These are phyloP conservation scores for Knufia fluminis DNA, from an alignment of 2,329 filamentous ascomycete species.

Conservation along the genomic window DNA sequence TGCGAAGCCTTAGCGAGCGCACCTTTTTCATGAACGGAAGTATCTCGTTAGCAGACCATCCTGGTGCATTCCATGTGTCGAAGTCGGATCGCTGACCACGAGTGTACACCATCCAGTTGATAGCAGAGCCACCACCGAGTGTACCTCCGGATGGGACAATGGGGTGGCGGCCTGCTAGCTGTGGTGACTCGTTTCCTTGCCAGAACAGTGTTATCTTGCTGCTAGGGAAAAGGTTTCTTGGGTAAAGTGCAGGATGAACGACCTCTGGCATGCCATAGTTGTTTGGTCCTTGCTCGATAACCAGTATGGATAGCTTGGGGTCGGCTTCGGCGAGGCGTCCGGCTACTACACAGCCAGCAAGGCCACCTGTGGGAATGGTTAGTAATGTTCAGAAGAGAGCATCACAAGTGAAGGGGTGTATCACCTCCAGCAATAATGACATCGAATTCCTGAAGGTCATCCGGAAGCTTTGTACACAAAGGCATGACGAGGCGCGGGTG, in stretches of 20 bases:
- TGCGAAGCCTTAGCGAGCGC: not conserved
- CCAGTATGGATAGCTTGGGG: constrained; percentile 40
- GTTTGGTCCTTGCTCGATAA: constrained; percentile 47
- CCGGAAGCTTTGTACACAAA: constrained; percentile 9
- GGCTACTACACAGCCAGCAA: constrained; percentile 43
- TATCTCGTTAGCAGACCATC: constrained; percentile 46
- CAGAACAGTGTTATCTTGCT: constrained; percentile 47
- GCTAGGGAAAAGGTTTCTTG: constrained; percentile 39
- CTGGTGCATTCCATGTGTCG: constrained; percentile 45
- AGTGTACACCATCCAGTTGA: constrained; percentile 50
- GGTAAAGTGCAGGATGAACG: constrained; percentile 44
- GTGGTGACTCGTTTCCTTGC: constrained; percentile 36
- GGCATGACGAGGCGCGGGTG: constrained; percentile 26
- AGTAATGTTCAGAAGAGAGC: not conserved
- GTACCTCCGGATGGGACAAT: constrained; percentile 40
- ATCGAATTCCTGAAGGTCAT: constrained; percentile 35
- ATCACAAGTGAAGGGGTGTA: not conserved
- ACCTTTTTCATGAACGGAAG: constrained; percentile 38
- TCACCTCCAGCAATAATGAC: constrained; percentile 44
- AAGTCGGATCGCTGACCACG: constrained; percentile 29
- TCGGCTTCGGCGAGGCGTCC: constrained; percentile 43
- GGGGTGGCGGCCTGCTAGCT: constrained; percentile 22
- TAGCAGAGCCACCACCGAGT: constrained; percentile 53
- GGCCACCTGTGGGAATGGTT: constrained; percentile 31
- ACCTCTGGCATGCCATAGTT: constrained; percentile 44